Evolutionary conservation across 1,284 basidiomycete genomes (phyloP).

Genomic region (Ustilago vetiveriae): DNA sequence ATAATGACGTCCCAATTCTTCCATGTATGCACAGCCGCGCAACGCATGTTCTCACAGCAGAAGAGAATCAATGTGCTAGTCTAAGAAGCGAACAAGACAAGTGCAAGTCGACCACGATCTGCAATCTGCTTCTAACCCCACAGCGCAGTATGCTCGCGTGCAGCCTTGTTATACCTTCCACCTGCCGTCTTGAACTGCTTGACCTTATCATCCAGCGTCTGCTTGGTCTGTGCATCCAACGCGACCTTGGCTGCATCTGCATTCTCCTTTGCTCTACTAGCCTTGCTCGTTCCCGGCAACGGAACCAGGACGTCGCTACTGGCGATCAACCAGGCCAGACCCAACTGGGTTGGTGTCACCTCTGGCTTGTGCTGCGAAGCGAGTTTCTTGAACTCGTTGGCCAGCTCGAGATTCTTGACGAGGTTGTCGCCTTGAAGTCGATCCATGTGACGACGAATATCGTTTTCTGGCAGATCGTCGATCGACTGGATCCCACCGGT

Average conservation of each 20-base stretch:
- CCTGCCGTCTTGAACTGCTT: conserved; percentile 28
- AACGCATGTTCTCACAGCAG: too few species aligned
- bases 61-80: too few species aligned
- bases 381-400: conserved; percentile 68
- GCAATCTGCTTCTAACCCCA: conserved; percentile 34
- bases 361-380: conserved; percentile 29
- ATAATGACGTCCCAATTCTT: too few species aligned
- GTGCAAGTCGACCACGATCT: too few species aligned
- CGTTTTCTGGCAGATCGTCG: conserved; percentile 72
- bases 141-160: conserved; percentile 13
- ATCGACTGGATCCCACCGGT: conserved; percentile 72
- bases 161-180: conserved; percentile 33
- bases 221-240: conserved; percentile 51
- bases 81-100: too few species aligned
- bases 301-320: conserved; percentile 71
- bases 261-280: conserved; percentile 63
- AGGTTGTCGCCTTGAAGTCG: conserved; percentile 71
- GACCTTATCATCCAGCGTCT: conserved; percentile 46
- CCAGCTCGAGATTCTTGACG: conserved; percentile 72
- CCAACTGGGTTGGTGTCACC: conserved; percentile 72
- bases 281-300: conserved; percentile 71
- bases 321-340: conserved; percentile 73
- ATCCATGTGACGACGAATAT: conserved; percentile 69
- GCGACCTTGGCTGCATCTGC: conserved; percentile 53
- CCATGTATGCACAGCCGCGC: neutral